A percentile compares a stretch with the other conserved stretches of the same genome.
phyloP scores from a whole-genome alignment of 805 yeast species.

The Metschnikowia santaceciliae region DNA sequence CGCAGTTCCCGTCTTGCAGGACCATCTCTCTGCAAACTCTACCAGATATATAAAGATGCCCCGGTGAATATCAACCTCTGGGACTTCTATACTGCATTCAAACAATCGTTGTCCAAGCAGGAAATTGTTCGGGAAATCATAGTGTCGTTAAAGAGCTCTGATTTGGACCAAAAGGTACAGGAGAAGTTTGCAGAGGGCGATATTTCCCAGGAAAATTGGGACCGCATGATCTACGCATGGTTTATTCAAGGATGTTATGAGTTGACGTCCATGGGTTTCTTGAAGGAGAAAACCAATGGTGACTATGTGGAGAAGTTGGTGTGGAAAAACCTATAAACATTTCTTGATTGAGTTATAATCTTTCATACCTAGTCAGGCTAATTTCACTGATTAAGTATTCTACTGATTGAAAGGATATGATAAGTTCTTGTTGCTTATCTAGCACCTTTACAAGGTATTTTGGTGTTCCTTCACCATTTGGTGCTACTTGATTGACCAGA shows the following conservation, averaged over 20 bases:
- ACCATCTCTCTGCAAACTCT: constrained; percentile 40
- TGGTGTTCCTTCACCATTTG: too few species aligned
- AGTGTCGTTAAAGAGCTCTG: background rate
- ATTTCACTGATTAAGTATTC: too few species aligned
- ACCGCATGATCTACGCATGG: constrained; percentile 60
- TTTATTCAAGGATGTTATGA: constrained; percentile 74
- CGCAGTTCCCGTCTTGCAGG: constrained; percentile 11
- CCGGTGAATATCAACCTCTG: constrained; percentile 61
- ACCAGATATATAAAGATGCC: constrained; percentile 74
- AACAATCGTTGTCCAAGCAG: constrained; percentile 37
- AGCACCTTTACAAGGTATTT: too few species aligned
- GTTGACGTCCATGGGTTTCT: constrained; percentile 62
- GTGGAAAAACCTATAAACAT: constrained; percentile 55
- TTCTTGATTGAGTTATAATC: too few species aligned
- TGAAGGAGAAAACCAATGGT: constrained; percentile 59
- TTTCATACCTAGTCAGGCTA: too few species aligned
- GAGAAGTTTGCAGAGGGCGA: constrained; percentile 2
- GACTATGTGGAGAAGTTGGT: constrained; percentile 65
- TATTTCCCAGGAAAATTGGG: constrained; percentile 47
- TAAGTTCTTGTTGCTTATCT: too few species aligned
- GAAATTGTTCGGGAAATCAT: constrained; percentile 19
- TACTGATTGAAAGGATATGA: too few species aligned
- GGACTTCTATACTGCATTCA: constrained; percentile 64
- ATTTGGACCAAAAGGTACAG: background rate
- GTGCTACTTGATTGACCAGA: too few species aligned